Conservation (phyloP, 1,284 basidiomycete species). For the Ganoderma multipileum region DNA sequence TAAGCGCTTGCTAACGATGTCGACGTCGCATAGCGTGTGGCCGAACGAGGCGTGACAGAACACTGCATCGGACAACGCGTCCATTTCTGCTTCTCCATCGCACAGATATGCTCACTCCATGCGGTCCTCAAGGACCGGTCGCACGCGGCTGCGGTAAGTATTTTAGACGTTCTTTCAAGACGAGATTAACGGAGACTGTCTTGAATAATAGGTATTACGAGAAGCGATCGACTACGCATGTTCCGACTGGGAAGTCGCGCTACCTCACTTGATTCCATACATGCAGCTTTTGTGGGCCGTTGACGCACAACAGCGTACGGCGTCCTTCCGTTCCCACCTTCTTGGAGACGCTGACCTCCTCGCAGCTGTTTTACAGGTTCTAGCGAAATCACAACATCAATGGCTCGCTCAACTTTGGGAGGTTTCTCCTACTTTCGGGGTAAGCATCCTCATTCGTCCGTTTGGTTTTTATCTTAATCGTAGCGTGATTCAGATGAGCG, state of each 20-base stretch:
- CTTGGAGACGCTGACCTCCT: slow-evolving; percentile 3
- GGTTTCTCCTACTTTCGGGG: slow-evolving; percentile 20
- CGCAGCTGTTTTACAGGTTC: slow-evolving; percentile 42
- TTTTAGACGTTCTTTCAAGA: neutral
- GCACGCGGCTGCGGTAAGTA: neutral
- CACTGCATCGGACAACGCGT: neutral
- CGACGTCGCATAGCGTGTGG: slow-evolving; percentile 8
- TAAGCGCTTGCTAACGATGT: neutral
- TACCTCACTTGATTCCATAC: slow-evolving; percentile 56
- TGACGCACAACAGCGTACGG: slow-evolving; percentile 47
- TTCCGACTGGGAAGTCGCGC: slow-evolving; percentile 15
- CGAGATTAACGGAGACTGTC: neutral
- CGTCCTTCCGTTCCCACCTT: slow-evolving; percentile 2
- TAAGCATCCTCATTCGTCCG: slow-evolving; percentile 9
- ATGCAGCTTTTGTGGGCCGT: slow-evolving; percentile 61
- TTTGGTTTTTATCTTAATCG: neutral
- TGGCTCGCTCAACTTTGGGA: slow-evolving; percentile 63
- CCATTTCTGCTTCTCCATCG: slow-evolving; percentile 13
- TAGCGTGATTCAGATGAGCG: slow-evolving; percentile 21
- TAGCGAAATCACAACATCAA: slow-evolving; percentile 45
- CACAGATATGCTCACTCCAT: slow-evolving; percentile 15
- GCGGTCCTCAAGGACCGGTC: neutral
- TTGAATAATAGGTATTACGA: slow-evolving; percentile 13
- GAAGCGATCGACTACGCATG: slow-evolving; percentile 23
- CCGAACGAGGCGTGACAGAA: neutral